Evolutionary conservation across 768 basidiomycete genomes (phyloP), one percentile per base, ranked within the genome.

Genomic region (Boletus sp.): DNA sequence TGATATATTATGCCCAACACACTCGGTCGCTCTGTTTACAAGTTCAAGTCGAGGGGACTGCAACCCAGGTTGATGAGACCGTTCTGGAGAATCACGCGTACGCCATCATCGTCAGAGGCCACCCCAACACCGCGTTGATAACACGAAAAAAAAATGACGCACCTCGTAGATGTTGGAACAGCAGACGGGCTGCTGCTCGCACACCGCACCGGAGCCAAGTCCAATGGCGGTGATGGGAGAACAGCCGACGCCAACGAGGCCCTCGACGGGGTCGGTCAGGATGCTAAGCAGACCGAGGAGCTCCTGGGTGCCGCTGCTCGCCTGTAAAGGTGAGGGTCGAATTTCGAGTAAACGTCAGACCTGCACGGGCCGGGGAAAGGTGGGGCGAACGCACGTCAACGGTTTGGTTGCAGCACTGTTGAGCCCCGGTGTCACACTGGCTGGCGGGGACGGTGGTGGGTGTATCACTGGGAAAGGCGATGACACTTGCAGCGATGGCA

Each of bases 381-480:
- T 10, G 9, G 2, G 8, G 30, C 1, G 2, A n/a, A 60, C 57
- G 33, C 5, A 65, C 59, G 24, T 3, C 0, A 5, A 6, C n/a
- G 40, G 5, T 1, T 0, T 6, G 0, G 15, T 42, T 17, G 52
- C 67, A 69, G 50, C 66, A 67, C 18, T 60, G 50, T 4, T 63
- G 4, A 2, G 2, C 0, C 2, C 52, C 55, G 5, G 20, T 48
- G 59, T 56, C 24, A 11, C 66, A 67, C 30, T 66, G 41, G 40
- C 51, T 63, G 6, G 40, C 7, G 14, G n/a, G 7, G 24, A 11
- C 8, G 18, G 28, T 12, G 12, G 4, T 9, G 28, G 39, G 2
- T 14, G 20, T 37, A 9, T 1, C 8, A 18, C 30, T 5, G 30
- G 50, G 52, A 17, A 12, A 46, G 29, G 63, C 58, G 11, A 63